These are phyloP conservation scores for Globisporangium nagaii DNA, from an alignment of 352 stramenopile species.

Conservation along the genomic window DNA sequence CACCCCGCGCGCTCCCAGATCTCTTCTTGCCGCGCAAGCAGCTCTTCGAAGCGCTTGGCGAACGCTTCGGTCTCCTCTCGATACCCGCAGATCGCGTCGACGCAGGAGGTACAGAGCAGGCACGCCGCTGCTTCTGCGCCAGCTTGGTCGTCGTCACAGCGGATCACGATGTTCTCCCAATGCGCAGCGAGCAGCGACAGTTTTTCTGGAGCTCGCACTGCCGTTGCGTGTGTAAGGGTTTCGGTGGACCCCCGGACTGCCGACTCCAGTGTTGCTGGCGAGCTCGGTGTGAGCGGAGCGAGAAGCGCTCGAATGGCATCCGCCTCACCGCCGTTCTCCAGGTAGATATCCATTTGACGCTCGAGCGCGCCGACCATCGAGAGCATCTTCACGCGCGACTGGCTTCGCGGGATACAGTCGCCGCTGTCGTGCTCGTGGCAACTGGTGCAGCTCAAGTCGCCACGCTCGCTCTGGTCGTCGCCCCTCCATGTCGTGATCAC, in stretches of 20 bases:
- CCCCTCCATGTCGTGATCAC: neutral
- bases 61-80: constrained; percentile 13
- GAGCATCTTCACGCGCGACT: neutral
- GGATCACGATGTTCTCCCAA: constrained; percentile 2
- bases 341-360: neutral
- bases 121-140: neutral
- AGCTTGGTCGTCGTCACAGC: neutral
- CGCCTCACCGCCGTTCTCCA: neutral
- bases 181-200: neutral
- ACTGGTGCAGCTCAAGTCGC: neutral
- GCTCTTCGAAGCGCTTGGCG: constrained; percentile 10
- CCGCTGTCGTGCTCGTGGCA: neutral
- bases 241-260: neutral
- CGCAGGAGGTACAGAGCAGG: constrained; percentile 5
- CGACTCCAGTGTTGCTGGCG: neutral
- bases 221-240: neutral
- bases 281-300: neutral
- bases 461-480: neutral
- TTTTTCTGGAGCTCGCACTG: neutral
- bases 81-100: constrained; percentile 13
- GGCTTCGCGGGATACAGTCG: neutral
- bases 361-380: constrained; percentile 1
- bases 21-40: constrained; percentile 5
- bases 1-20: constrained; percentile 9
- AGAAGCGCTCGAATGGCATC: neutral